A percentile compares a stretch with the other conserved stretches of the same genome.
phyloP scores from a whole-genome alignment of 371 early-diverging fungal genomes.

The Lichtheimia corymbifera region DNA sequence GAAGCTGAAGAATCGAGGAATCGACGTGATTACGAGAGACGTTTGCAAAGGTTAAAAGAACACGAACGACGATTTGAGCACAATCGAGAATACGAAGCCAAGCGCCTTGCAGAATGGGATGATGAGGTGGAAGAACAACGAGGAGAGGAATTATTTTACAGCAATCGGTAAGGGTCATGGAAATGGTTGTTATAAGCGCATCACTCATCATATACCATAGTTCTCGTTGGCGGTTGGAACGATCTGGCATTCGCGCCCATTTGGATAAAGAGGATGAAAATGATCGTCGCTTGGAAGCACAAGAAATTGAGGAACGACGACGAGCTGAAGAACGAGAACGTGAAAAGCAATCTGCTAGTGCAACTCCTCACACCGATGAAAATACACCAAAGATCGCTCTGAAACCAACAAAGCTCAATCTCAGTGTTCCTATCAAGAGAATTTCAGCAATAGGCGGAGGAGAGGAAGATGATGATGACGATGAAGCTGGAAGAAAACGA shows the following conservation, averaged over 20 bases:
- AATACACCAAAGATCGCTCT: slow-evolving; percentile 39
- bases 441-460: slow-evolving; percentile 47
- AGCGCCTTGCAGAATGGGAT: slow-evolving; percentile 68
- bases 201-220: slow-evolving; percentile 26
- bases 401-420: slow-evolving; percentile 50
- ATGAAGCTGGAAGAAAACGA: slow-evolving; percentile 54
- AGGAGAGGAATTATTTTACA: slow-evolving; percentile 70
- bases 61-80: slow-evolving; percentile 43
- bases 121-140: slow-evolving; percentile 70
- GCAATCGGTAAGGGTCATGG: slow-evolving; percentile 54
- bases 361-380: slow-evolving; percentile 10
- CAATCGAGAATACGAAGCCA: slow-evolving; percentile 53
- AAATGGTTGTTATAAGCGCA: background rate
- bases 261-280: slow-evolving; percentile 72
- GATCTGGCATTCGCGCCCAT: slow-evolving; percentile 62
- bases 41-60: slow-evolving; percentile 52
- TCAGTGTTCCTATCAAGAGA: slow-evolving; percentile 48
- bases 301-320: slow-evolving; percentile 51
- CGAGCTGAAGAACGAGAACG: slow-evolving; percentile 19
- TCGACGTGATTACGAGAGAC: slow-evolving; percentile 55
- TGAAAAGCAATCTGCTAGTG: slow-evolving; percentile 5
- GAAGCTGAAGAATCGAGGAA: slow-evolving; percentile 57
- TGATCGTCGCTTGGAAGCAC: slow-evolving; percentile 63
- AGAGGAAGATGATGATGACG: slow-evolving; percentile 61
- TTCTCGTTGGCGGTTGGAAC: slow-evolving; percentile 68